phyloP scores from a whole-genome alignment of 306 rosid species.

The Mucuna pruriens region DNA sequence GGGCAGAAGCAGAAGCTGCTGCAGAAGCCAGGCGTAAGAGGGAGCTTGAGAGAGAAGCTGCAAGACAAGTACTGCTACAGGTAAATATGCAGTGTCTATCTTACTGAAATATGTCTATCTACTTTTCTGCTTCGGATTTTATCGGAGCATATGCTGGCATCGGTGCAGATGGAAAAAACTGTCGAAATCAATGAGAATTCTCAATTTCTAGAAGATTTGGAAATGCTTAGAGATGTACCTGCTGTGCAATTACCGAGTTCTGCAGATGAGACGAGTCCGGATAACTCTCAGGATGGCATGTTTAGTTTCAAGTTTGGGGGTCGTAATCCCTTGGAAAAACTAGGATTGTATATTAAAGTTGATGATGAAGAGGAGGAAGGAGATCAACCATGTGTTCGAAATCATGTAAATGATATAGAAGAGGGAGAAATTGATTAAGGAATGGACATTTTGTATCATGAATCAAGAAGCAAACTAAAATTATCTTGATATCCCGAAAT shows the following conservation, averaged over 20 bases:
- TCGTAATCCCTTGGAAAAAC: conserved; percentile 73
- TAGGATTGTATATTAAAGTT: conserved; percentile 71
- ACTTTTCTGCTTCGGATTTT: conserved; percentile 26
- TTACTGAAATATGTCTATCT: conserved; percentile 10
- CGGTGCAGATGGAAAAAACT: conserved; percentile 78
- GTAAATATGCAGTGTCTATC: conserved; percentile 43
- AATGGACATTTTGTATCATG: conserved; percentile 32
- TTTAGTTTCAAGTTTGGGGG: conserved; percentile 70
- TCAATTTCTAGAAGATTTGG: conserved; percentile 68
- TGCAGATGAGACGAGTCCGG: conserved; percentile 68
- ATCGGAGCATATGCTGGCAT: conserved; percentile 35
- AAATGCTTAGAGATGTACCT: conserved; percentile 68
- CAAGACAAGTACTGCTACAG: conserved; percentile 74
- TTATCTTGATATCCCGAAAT: conserved; percentile 21
- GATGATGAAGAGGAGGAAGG: conserved; percentile 82
- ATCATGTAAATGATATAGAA: conserved; percentile 66
- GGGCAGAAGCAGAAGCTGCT: conserved; percentile 68
- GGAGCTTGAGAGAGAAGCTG: conserved; percentile 88
- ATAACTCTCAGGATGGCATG: conserved; percentile 59
- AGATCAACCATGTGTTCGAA: conserved; percentile 54
- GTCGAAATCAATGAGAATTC: conserved; percentile 82
- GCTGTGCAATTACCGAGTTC: conserved; percentile 61
- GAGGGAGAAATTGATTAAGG: conserved; percentile 81
- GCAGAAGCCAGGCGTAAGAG: conserved; percentile 76
- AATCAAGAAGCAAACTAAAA: conserved; percentile 23